A percentile compares a stretch with the other conserved stretches of the same genome.
Evolutionary conservation across 1,284 basidiomycete genomes (phyloP).

Genomic region (Trichosporon sp.): DNA sequence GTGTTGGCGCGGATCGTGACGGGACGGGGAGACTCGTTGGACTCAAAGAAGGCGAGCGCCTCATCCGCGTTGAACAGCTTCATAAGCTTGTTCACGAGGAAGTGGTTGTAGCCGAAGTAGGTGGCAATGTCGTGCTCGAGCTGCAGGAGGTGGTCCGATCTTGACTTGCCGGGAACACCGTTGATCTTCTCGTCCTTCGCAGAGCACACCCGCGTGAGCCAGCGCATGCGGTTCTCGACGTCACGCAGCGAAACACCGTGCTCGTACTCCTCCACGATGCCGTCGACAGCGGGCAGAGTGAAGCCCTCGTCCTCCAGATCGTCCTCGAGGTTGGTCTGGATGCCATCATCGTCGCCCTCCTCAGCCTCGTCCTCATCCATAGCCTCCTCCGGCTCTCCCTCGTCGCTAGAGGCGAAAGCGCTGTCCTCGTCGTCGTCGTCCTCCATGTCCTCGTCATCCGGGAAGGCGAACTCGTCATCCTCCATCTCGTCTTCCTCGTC

Average conservation of each 20-base stretch:
- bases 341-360: constrained; percentile 48
- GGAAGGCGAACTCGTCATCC: constrained; percentile 50
- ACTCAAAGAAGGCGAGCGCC: constrained; percentile 98
- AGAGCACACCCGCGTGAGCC: constrained; percentile 70
- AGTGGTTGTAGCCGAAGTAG: constrained; percentile 98
- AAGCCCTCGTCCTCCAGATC: constrained; percentile 63
- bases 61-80: constrained; percentile 88
- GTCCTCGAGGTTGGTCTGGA: constrained; percentile 52
- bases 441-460: constrained; percentile 50
- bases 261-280: constrained; percentile 73
- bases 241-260: constrained; percentile 64
- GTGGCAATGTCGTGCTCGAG: constrained; percentile 79
- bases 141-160: constrained; percentile 86
- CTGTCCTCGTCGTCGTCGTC: constrained; percentile 52
- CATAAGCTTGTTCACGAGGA: constrained; percentile 90
- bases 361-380: constrained; percentile 33
- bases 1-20: constrained; percentile 99
- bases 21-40: constrained; percentile 92
- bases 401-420: constrained; percentile 40
- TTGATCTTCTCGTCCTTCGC: constrained; percentile 62
- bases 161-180: constrained; percentile 59
- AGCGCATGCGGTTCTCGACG: constrained; percentile 82
- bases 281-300: constrained; percentile 71
- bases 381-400: constrained; percentile 25
- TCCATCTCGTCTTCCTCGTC: constrained; percentile 46